A percentile compares a stretch with the other conserved stretches of the same genome.
Evolutionary conservation across 2,329 filamentous ascomycete genomes (phyloP).

Genomic region (Penicillium sp.): DNA sequence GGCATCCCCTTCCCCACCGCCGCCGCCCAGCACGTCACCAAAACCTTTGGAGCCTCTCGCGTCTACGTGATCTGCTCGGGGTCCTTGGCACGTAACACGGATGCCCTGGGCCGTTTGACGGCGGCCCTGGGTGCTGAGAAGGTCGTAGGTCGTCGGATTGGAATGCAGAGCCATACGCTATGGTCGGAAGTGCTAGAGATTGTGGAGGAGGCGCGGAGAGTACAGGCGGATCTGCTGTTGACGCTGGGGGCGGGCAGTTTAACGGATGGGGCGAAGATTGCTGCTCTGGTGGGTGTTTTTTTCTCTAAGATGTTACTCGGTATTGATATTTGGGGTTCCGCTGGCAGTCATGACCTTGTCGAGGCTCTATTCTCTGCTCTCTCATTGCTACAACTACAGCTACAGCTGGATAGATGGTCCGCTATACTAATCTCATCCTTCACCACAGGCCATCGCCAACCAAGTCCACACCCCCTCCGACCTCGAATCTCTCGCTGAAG

Average conservation of each 20-base stretch:
- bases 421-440: slow-evolving; percentile 4
- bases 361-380: background rate
- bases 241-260: slow-evolving; percentile 59
- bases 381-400: background rate
- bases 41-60: slow-evolving; percentile 49
- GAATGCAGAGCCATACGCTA: slow-evolving; percentile 58
- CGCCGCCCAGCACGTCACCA: slow-evolving; percentile 47
- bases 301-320: background rate
- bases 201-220: slow-evolving; percentile 42
- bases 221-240: slow-evolving; percentile 53
- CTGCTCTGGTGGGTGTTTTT: slow-evolving; percentile 43
- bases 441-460: slow-evolving; percentile 51
- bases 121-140: slow-evolving; percentile 42
- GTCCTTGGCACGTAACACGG: slow-evolving; percentile 52
- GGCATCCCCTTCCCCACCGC: slow-evolving; percentile 51
- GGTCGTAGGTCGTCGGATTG: slow-evolving; percentile 49
- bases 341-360: background rate
- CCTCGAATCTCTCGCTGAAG: slow-evolving; percentile 40
- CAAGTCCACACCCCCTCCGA: slow-evolving; percentile 41
- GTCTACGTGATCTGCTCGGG: slow-evolving; percentile 57
- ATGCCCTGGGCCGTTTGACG: slow-evolving; percentile 47
- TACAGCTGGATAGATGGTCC: too few species aligned
- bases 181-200: slow-evolving; percentile 57
- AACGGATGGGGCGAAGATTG: slow-evolving; percentile 60
- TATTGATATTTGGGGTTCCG: background rate